Evolutionary conservation across 768 basidiomycete genomes (phyloP).

Genomic region (Lentinula sp.): DNA sequence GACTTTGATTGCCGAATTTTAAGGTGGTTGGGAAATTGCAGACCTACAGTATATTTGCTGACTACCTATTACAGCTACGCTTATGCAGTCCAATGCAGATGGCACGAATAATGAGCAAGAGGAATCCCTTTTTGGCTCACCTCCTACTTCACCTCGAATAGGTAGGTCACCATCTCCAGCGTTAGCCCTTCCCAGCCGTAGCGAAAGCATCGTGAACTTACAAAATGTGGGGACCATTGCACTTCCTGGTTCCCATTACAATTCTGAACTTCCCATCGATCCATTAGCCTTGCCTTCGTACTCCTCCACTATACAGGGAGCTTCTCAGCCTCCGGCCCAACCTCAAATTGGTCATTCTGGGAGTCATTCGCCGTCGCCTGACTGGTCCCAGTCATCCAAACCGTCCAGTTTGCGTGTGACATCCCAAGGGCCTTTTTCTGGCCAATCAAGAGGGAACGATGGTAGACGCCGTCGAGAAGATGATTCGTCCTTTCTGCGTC

Average conservation of each 20-base stretch:
- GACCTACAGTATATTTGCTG: neutral
- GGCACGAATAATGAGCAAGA: slow-evolving; percentile 34
- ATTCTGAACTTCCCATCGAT: slow-evolving; percentile 81
- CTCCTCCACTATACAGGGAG: slow-evolving; percentile 20
- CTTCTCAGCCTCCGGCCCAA: slow-evolving; percentile 32
- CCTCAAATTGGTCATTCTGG: slow-evolving; percentile 7
- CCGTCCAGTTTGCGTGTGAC: slow-evolving; percentile 14
- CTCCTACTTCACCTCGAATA: slow-evolving; percentile 60
- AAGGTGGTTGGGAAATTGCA: no score
- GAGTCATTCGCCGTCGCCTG: neutral
- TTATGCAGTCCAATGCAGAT: neutral
- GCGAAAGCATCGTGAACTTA: slow-evolving; percentile 33
- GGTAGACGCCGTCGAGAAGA: slow-evolving; percentile 23
- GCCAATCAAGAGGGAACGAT: slow-evolving; percentile 25
- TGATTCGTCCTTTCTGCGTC: slow-evolving; percentile 32
- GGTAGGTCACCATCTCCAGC: slow-evolving; percentile 70
- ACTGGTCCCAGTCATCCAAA: slow-evolving; percentile 12
- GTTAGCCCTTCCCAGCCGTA: slow-evolving; percentile 51
- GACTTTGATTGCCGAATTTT: no score
- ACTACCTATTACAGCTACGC: neutral
- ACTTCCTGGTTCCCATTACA: slow-evolving; percentile 91
- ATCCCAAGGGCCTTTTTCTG: slow-evolving; percentile 16
- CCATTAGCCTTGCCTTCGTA: slow-evolving; percentile 66
- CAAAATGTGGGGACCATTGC: slow-evolving; percentile 97
- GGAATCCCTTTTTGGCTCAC: slow-evolving; percentile 80